Evolutionary conservation across 805 yeast genomes (phyloP), one percentile per base, ranked within the genome.

Genomic region (Millerago galiae): DNA sequence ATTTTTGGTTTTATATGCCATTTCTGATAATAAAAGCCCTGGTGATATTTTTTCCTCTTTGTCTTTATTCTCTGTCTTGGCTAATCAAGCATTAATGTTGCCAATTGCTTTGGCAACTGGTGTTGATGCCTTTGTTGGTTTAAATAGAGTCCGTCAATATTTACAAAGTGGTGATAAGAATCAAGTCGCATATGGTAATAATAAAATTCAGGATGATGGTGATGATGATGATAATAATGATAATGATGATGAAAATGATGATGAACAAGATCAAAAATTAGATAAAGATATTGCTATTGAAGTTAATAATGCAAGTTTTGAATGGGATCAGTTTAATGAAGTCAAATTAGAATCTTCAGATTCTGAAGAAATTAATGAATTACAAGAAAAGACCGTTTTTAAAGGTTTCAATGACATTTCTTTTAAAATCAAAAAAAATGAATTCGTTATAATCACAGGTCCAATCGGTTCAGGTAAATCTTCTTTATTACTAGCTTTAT

Each of bases 391-490:
- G 35, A 16, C 61, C 2, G 53, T 54, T 3, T 77, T 77, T 50
- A 58, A 65, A 8, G 79, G 81, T 2, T 66, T 81, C 35, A 48
- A 56, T 8, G 52, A 77, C 48, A 59, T 80, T 39, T 63, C 72
- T 40, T 52, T 83, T 14, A 51, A 63, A 0, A 66, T 83, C 44
- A 59, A 67, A 34, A 72, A 70, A 38, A 81, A 81, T 16, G 90
- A 83, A 56, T 80, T 85, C 44, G 64, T 85, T 8, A 83, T 83
- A 45, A 71, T 85, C 21, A 83, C 91, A 0, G 95, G 95, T 28
- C 56, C 78, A 3, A 83, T 85, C 53, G 95, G 95, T 1, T 70
- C 83, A 3, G 95, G 95, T 37, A 85, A 85, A 58, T 68, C 89
- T 0, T 81, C 90, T 0, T 63, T 86, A 21, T 67, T 85, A 38